phyloP scores from a whole-genome alignment of 768 basidiomycete genomes.

The Gloeostereum incarnatum region DNA sequence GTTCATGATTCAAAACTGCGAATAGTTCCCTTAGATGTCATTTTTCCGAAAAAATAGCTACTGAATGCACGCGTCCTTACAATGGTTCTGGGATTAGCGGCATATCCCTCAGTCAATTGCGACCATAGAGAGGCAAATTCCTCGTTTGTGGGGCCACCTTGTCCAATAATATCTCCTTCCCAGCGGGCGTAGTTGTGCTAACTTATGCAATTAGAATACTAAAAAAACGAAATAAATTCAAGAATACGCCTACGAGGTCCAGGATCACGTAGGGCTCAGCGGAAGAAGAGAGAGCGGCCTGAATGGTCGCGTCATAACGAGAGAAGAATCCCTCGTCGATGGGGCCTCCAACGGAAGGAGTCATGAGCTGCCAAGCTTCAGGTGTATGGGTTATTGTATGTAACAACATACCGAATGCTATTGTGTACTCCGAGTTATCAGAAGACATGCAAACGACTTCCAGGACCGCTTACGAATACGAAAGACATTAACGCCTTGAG shows the following conservation, averaged over 20 bases:
- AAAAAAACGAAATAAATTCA: background rate
- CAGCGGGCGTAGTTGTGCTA: slow-evolving; percentile 54
- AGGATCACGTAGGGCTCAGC: slow-evolving; percentile 37
- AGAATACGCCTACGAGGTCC: slow-evolving; percentile 27
- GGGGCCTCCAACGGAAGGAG: slow-evolving; percentile 35
- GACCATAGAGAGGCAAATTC: slow-evolving; percentile 44
- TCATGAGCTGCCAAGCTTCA: slow-evolving; percentile 45
- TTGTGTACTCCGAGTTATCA: too few species aligned
- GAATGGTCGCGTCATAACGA: slow-evolving; percentile 38
- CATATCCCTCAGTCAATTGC: slow-evolving; percentile 40
- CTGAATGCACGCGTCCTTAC: slow-evolving; percentile 20
- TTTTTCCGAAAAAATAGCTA: background rate
- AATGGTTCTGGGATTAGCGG: slow-evolving; percentile 26
- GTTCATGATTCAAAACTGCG: slow-evolving; percentile 35
- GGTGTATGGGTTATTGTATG: slow-evolving; percentile 3
- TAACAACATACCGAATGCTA: slow-evolving; percentile 20
- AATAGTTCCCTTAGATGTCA: background rate
- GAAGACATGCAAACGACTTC: too few species aligned
- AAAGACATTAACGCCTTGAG: slow-evolving; percentile 39
- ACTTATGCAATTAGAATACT: background rate
- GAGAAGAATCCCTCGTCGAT: slow-evolving; percentile 35
- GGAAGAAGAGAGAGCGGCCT: slow-evolving; percentile 31
- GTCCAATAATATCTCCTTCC: slow-evolving; percentile 45
- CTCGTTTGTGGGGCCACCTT: slow-evolving; percentile 47
- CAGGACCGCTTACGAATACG: too few species aligned